Base-by-base conservation (phyloP, 2,329 filamentous ascomycete species). In the Lasiodiplodia sp. region DNA sequence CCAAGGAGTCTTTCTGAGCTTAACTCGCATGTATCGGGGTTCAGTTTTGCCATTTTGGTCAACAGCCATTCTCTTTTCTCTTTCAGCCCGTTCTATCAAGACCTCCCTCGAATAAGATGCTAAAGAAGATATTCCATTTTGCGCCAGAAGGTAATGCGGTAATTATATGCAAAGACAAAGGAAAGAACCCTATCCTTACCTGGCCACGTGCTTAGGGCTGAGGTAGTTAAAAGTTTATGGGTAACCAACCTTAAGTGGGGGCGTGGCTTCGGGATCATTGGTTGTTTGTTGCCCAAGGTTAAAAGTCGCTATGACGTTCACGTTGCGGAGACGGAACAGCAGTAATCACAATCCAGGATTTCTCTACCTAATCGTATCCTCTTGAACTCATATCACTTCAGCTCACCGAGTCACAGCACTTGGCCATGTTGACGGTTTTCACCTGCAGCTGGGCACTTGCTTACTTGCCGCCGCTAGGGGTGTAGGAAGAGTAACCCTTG, bases 401-500 rank as follows among this genome's bases (percentile, higher is more conserved):
- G 14, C n/a, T 11, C 16, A 6, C 21, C 6, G 14, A 23, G 51
- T 23, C 47, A 37, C 56, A 21, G n/a, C n/a, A 44, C 37, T 28
- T 5, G 12, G n/a, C 34, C 25, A 28, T 12, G 23, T 44, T 12
- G 11, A 31, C 31, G 53, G 28, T 3, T 11, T 16, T 10, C 28
- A 12, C 34, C 34, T 8, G 23, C 56, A 60, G 8, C 10, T 2
- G 11, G 21, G 37, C 38, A 16, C 11, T n/a, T n/a, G 31, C 38
- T 37, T 65, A 68, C 52, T 68, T 68, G 12, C 67, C 51, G 37
- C 47, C 18, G 25, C 21, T 37, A 11, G 74, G 66, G 6, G 49
- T 76, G 69, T 80, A 81, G 4, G 28, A 72, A 4, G 76, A 70
- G n/a, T 71, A 53, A 2, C 79, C 79, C 28, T 73, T 72, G 8